phyloP scores from a whole-genome alignment of 495 filamentous ascomycete species.

The Trichodelitschia bisporula region DNA sequence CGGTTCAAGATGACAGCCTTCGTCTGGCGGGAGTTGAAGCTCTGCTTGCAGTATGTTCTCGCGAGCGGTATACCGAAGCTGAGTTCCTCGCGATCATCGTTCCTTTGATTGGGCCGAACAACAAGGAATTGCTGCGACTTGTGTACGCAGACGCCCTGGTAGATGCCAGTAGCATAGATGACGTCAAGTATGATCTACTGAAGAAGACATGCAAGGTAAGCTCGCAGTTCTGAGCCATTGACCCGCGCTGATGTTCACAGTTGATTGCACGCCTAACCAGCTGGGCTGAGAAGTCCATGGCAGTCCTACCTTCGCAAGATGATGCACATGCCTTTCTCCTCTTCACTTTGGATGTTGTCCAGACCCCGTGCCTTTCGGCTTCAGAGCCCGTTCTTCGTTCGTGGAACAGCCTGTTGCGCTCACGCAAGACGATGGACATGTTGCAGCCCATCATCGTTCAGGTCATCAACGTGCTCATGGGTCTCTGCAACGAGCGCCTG shows the following conservation, averaged over 20 bases:
- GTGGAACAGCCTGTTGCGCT: slow-evolving; percentile 59
- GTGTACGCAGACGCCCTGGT: slow-evolving; percentile 67
- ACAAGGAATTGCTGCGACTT: slow-evolving; percentile 43
- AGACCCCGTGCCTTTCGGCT: slow-evolving; percentile 67
- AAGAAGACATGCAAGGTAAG: slow-evolving; percentile 92
- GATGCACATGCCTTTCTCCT: slow-evolving; percentile 61
- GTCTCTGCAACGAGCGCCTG: slow-evolving; percentile 51
- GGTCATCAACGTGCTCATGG: slow-evolving; percentile 53
- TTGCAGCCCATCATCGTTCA: slow-evolving; percentile 35
- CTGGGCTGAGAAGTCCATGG: slow-evolving; percentile 54
- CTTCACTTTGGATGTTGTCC: slow-evolving; percentile 49
- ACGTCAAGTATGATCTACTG: slow-evolving; percentile 70
- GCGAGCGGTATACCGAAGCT: slow-evolving; percentile 45
- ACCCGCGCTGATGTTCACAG: too few relatives aligned
- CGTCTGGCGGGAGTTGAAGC: slow-evolving; percentile 66
- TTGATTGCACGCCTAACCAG: slow-evolving; percentile 65
- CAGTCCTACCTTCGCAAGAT: slow-evolving; percentile 28
- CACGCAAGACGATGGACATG: slow-evolving; percentile 31
- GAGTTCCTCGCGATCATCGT: slow-evolving; percentile 58
- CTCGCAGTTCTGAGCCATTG: too few relatives aligned
- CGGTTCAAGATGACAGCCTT: slow-evolving; percentile 43
- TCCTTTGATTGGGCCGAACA: slow-evolving; percentile 48
- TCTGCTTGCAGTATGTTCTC: slow-evolving; percentile 55
- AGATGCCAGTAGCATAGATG: slow-evolving; percentile 45
- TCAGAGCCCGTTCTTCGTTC: slow-evolving; percentile 81